These are phyloP conservation scores for Scutellaria baicalensis DNA, from an alignment of 257 asterid genomes.

Conservation along the genomic window DNA sequence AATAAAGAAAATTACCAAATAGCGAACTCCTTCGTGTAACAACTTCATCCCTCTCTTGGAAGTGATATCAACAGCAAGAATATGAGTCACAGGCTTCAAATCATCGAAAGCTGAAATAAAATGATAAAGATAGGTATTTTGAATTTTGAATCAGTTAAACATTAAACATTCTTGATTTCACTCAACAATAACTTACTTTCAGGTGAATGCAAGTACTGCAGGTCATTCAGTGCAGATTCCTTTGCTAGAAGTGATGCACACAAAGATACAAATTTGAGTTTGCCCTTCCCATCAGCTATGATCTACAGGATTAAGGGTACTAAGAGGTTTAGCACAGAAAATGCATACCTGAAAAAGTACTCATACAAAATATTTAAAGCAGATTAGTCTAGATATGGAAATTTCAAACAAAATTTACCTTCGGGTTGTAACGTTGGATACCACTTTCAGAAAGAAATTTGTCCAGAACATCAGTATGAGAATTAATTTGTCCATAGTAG, in stretches of 20 bases:
- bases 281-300: constrained; percentile 79
- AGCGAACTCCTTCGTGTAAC: constrained; percentile 82
- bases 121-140: constrained; percentile 18
- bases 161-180: constrained; percentile 12
- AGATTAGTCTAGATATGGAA: not conserved
- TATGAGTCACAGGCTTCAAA: constrained; percentile 95
- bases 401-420: constrained; percentile 38
- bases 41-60: constrained; percentile 84
- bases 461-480: constrained; percentile 85
- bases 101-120: constrained; percentile 72
- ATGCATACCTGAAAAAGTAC: constrained; percentile 5
- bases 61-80: constrained; percentile 66
- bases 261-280: constrained; percentile 71
- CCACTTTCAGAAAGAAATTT: constrained; percentile 89
- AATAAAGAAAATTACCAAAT: constrained; percentile 50
- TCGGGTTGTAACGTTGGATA: constrained; percentile 85
- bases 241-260: constrained; percentile 51
- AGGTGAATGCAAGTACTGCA: constrained; percentile 72
- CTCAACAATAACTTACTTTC: constrained; percentile 56
- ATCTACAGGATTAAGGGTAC: constrained; percentile 47
- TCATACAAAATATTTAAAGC: not conserved
- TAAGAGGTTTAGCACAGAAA: constrained; percentile 18
- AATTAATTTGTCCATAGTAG: constrained; percentile 81
- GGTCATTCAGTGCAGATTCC: constrained; percentile 56
- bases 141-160: constrained; percentile 13